A percentile compares a stretch with the other conserved stretches of the same genome.
These are phyloP conservation scores for Karstenula rhodostoma DNA, from an alignment of 2,329 filamentous ascomycete species.

Conservation along the genomic window DNA sequence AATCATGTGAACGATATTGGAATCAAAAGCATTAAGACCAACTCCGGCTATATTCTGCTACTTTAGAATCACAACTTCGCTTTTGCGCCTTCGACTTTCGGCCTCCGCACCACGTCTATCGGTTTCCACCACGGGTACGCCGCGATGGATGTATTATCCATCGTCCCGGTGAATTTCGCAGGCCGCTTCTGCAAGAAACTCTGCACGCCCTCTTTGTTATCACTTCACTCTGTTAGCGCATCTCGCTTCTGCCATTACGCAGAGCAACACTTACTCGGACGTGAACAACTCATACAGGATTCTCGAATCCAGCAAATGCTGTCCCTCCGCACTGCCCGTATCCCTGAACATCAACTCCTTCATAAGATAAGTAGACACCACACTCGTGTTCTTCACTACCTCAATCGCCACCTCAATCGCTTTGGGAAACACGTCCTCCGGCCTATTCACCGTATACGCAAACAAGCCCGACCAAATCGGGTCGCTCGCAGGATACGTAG, in stretches of 20 bases:
- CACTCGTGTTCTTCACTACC: slow-evolving; percentile 71
- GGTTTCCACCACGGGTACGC: slow-evolving; percentile 75
- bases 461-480: slow-evolving; percentile 68
- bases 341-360: slow-evolving; percentile 74
- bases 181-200: slow-evolving; percentile 76
- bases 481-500: slow-evolving; percentile 62
- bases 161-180: slow-evolving; percentile 67
- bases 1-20: not conserved
- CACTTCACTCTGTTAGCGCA: slow-evolving; percentile 49
- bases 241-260: not conserved
- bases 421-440: slow-evolving; percentile 68
- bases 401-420: slow-evolving; percentile 73
- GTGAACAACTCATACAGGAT: slow-evolving; percentile 69
- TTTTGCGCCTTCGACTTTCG: slow-evolving; percentile 45
- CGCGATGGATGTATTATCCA: slow-evolving; percentile 66
- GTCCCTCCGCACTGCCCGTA: slow-evolving; percentile 68
- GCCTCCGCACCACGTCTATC: slow-evolving; percentile 55
- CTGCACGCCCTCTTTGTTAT: slow-evolving; percentile 71
- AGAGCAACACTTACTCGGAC: slow-evolving; percentile 47
- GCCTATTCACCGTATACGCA: slow-evolving; percentile 66
- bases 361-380: slow-evolving; percentile 71
- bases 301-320: slow-evolving; percentile 73
- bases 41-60: not conserved
- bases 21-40: slow-evolving; percentile 8
- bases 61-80: slow-evolving; percentile 36